These are phyloP conservation scores for Penicillium sp. DNA, from an alignment of 2,329 filamentous ascomycete genomes.

Conservation along the genomic window DNA sequence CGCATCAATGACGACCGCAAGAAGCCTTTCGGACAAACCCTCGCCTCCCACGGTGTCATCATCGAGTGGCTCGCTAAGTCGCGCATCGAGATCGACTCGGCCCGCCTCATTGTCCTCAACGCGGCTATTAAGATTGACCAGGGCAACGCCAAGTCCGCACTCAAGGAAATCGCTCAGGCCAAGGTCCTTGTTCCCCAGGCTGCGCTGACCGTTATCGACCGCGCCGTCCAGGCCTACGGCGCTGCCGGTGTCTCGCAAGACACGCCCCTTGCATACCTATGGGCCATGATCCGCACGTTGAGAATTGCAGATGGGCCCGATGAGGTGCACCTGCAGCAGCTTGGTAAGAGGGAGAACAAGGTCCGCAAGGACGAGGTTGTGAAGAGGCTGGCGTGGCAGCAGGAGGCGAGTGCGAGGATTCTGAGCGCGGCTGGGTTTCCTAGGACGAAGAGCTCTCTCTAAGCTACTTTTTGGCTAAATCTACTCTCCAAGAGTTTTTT, in stretches of 20 bases:
- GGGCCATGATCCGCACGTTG: constrained; percentile 79
- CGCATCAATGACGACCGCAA: constrained; percentile 91
- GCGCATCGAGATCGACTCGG: constrained; percentile 90
- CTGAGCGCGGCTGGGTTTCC: constrained; percentile 41
- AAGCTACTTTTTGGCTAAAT: background rate
- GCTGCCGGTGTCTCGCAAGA: constrained; percentile 92
- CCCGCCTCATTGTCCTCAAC: constrained; percentile 88
- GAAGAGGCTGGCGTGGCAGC: constrained; percentile 51
- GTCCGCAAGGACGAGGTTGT: constrained; percentile 50
- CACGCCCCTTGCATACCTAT: constrained; percentile 85
- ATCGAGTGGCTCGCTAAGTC: constrained; percentile 93
- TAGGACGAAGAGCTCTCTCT: constrained; percentile 36
- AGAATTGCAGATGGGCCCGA: constrained; percentile 92
- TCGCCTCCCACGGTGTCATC: constrained; percentile 90
- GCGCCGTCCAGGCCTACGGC: constrained; percentile 90
- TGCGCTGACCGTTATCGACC: constrained; percentile 86
- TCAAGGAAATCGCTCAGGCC: constrained; percentile 92
- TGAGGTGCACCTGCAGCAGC: constrained; percentile 79
- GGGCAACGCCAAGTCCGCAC: constrained; percentile 82
- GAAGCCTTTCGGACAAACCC: constrained; percentile 86
- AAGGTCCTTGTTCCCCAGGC: constrained; percentile 89
- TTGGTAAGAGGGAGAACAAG: constrained; percentile 62
- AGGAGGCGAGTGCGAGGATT: constrained; percentile 42
- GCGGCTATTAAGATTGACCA: constrained; percentile 95
- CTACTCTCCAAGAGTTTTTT: background rate